These are phyloP conservation scores for Eimeria praecox DNA, from an alignment of 169 alveolate species.

Conservation along the genomic window DNA sequence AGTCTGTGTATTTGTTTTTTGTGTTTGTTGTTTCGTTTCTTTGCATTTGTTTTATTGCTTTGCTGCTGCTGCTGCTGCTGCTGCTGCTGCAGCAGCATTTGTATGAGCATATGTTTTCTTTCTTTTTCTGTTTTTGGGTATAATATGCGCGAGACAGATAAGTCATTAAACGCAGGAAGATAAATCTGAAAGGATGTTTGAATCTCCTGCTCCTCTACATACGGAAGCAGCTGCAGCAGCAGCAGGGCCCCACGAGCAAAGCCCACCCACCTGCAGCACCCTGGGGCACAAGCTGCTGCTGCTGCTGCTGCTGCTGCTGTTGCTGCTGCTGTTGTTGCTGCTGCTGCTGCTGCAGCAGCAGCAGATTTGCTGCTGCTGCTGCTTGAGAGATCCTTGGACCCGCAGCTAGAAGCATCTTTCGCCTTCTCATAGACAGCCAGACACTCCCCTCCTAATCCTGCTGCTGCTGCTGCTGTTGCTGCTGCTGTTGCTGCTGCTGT, in stretches of 20 bases:
- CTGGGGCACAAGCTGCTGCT: background rate
- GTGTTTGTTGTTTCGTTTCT: background rate
- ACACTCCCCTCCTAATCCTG: no score
- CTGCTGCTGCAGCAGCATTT: conserved; percentile 7
- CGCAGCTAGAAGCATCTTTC: no score
- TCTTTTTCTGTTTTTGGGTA: background rate
- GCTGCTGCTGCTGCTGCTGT: conserved; percentile 25
- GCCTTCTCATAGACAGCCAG: no score
- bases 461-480: background rate
- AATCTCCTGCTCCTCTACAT: background rate
- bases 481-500: background rate
- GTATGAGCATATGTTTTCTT: background rate
- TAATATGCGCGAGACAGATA: background rate
- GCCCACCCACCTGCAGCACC: background rate
- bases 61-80: conserved; percentile 9
- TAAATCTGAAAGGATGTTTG: background rate
- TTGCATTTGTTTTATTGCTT: background rate
- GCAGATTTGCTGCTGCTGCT: background rate
- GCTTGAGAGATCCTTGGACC: no score
- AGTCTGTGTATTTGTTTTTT: background rate
- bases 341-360: background rate
- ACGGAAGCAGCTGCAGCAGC: conserved; percentile 26
- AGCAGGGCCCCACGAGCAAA: conserved; percentile 20
- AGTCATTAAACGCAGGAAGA: conserved; percentile 10
- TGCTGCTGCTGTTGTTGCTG: background rate